A percentile compares a stretch with the other conserved stretches of the same genome.
phyloP scores from a whole-genome alignment of 805 yeast species.

The Hanseniaspora singularis region DNA sequence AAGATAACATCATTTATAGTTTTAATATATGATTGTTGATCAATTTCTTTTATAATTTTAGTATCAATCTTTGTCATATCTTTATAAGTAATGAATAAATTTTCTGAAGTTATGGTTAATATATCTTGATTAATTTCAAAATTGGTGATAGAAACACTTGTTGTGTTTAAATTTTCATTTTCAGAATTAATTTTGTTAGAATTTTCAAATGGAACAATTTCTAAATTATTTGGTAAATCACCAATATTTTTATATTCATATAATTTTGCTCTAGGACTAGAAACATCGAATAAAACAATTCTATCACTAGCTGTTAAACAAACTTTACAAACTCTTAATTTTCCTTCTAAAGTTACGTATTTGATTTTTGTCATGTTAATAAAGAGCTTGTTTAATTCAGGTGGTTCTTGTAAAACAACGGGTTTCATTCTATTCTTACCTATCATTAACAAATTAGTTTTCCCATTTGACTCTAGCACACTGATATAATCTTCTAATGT shows the following conservation, averaged over 20 bases:
- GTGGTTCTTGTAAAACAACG: slow-evolving; percentile 27
- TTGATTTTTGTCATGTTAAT: slow-evolving; percentile 58
- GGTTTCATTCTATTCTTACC: slow-evolving; percentile 30
- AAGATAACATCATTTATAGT: slow-evolving; percentile 1
- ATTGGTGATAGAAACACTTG: slow-evolving; percentile 56
- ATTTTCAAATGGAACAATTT: slow-evolving; percentile 27
- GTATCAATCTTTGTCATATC: slow-evolving; percentile 22
- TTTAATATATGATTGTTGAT: slow-evolving; percentile 27
- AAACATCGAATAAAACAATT: slow-evolving; percentile 59
- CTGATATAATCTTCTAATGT: slow-evolving; percentile 52
- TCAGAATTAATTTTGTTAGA: slow-evolving; percentile 43
- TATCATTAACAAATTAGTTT: slow-evolving; percentile 45
- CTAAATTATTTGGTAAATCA: slow-evolving; percentile 32
- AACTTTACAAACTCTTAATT: slow-evolving; percentile 27
- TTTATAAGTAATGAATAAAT: slow-evolving; percentile 61
- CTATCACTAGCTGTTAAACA: slow-evolving; percentile 56
- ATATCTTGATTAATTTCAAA: slow-evolving; percentile 47
- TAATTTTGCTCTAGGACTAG: slow-evolving; percentile 43
- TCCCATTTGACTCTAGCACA: slow-evolving; percentile 58
- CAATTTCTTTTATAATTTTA: slow-evolving; percentile 21
- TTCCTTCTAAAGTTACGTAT: slow-evolving; percentile 38
- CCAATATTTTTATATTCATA: slow-evolving; percentile 30
- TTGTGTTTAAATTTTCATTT: slow-evolving; percentile 60
- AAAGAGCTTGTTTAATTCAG: slow-evolving; percentile 35
- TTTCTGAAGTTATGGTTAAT: slow-evolving; percentile 65